Base-by-base conservation (phyloP, 371 early-diverging fungal genomes). In the Phascolomyces articulosus region DNA sequence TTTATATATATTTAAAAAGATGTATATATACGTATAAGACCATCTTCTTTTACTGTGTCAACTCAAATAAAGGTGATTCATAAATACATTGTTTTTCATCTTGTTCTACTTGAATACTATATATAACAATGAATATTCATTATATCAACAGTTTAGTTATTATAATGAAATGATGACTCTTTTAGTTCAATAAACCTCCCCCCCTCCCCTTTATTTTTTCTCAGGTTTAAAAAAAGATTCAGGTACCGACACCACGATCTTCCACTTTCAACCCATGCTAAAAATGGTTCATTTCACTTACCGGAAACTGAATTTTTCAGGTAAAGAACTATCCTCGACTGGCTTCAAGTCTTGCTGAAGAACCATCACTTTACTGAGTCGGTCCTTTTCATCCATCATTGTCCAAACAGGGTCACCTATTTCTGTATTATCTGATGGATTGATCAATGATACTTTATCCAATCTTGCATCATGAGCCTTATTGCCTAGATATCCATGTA, bases 291-390 rank as follows among this genome's bases (percentile, higher is more conserved):
- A 29, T 18, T 9, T 38, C 20, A 23, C 61, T 24, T 49, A 60
- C 61, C 61, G 51, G 61, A 60, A 60, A n/a, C 20, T 60, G 34
- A 60, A 60, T 31, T 60, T 40, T 23, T 60, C 57, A 57, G 40
- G 57, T 29, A 57, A 38, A n/a, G 23, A 16, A 9, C 23, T 34
- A 9, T 34, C 26, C 3, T 60, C 31, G n/a, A 60, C n/a, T 38
- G 48, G 48, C 13, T 60, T 24, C 31, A 60, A 28, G 31, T 60
- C 61, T 49, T 49, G 61, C 31, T 60, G 61, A 21, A 60, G 38
- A 20, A 60, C 51, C 16, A 38, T 29, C 1, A 60, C 44, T 23
- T 60, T 60, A 15, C 61, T 49, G 4, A 60, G 49, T 11, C 4
- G 27, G n/a, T 60, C 61, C n/a, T 28, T 23, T 16, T 51, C 24